These are phyloP conservation scores for Annulohypoxylon maeteangense DNA, from an alignment of 495 filamentous ascomycete species.

Conservation along the genomic window DNA sequence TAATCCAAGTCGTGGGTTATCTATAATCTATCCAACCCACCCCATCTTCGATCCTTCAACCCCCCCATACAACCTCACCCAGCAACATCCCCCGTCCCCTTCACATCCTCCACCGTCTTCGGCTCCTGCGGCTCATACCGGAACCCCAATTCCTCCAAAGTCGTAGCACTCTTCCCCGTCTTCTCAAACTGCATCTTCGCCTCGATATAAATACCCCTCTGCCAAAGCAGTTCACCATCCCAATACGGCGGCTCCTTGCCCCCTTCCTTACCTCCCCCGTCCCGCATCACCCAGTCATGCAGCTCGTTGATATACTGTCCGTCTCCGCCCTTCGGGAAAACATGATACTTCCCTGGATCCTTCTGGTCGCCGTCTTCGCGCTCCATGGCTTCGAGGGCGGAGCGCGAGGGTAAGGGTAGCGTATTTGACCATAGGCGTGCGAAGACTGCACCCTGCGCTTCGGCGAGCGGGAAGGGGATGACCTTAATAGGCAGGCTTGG, in stretches of 20 bases:
- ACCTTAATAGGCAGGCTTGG: constrained; percentile 79
- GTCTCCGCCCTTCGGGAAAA: constrained; percentile 73
- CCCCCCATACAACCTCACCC: background rate
- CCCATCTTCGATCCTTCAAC: background rate
- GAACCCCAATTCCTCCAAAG: constrained; percentile 58
- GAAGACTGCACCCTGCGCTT: constrained; percentile 81
- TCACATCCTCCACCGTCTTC: background rate
- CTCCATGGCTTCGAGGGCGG: constrained; percentile 73
- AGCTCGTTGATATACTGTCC: constrained; percentile 80
- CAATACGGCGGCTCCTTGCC: constrained; percentile 75
- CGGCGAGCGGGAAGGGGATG: constrained; percentile 82
- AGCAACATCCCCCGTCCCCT: constrained; percentile 16
- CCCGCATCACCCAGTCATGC: constrained; percentile 65
- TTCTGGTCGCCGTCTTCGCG: constrained; percentile 50
- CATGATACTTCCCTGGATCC: constrained; percentile 60
- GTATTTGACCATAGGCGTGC: constrained; percentile 78
- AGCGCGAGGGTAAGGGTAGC: constrained; percentile 67
- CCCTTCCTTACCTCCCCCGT: background rate
- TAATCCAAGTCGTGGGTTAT: background rate
- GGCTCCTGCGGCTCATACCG: constrained; percentile 41
- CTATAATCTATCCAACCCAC: background rate
- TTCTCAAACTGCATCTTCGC: constrained; percentile 60
- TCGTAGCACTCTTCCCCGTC: constrained; percentile 53
- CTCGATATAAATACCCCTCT: constrained; percentile 53
- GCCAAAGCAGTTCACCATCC: constrained; percentile 73